Evolutionary conservation across 176 grass and related monocot genomes (phyloP).

Genomic region (Bonia amplexicaulis): DNA sequence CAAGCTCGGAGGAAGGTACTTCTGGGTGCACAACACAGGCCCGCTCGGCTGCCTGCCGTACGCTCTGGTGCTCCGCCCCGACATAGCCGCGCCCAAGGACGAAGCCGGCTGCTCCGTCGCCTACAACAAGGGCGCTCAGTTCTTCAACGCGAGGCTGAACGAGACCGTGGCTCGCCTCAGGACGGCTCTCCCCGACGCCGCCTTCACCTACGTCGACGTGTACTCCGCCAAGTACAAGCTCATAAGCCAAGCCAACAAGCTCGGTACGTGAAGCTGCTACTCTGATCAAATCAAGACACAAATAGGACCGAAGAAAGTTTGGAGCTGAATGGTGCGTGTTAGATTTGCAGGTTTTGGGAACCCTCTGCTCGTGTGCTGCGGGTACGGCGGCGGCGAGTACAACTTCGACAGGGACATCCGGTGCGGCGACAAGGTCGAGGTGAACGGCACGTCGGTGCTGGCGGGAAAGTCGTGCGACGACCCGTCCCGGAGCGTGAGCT

Average conservation of each 20-base stretch:
- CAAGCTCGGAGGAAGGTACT: constrained; percentile 59
- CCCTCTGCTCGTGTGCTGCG: constrained; percentile 69
- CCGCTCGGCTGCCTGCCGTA: constrained; percentile 92
- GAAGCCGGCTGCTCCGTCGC: constrained; percentile 52
- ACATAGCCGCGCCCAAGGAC: constrained; percentile 33
- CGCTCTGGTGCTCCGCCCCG: constrained; percentile 42
- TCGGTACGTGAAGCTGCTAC: constrained; percentile 28
- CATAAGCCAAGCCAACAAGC: constrained; percentile 56
- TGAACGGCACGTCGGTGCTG: constrained; percentile 64
- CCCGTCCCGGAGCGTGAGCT: constrained; percentile 64
- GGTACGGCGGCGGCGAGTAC: constrained; percentile 64
- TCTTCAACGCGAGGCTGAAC: constrained; percentile 74
- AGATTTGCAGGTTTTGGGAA: constrained; percentile 58
- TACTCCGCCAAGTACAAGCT: constrained; percentile 84
- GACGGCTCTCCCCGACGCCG: constrained; percentile 39
- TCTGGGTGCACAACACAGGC: constrained; percentile 98
- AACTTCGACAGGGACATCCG: constrained; percentile 52
- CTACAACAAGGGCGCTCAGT: constrained; percentile 72
- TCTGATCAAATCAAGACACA: no score
- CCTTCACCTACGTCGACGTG: constrained; percentile 84
- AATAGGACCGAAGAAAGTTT: no score
- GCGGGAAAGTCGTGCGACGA: constrained; percentile 58
- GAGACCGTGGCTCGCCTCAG: constrained; percentile 66
- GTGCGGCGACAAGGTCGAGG: constrained; percentile 50
- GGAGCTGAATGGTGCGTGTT: no score